These are phyloP conservation scores for Exophiala aquamarina DNA, from an alignment of 2,329 filamentous ascomycete species.

Conservation along the genomic window DNA sequence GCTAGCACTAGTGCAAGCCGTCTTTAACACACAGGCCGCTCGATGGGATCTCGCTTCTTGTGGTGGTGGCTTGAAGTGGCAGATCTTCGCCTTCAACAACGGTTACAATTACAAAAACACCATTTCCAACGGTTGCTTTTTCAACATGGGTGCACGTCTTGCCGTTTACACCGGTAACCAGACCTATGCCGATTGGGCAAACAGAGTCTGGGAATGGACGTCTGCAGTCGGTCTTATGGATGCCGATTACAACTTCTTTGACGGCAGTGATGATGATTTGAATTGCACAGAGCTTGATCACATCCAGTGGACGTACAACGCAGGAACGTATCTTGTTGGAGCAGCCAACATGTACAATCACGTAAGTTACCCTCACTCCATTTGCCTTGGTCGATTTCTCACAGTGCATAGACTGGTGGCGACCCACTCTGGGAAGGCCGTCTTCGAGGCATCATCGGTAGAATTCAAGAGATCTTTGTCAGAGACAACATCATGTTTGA, in stretches of 20 bases:
- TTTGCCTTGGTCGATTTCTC: neutral
- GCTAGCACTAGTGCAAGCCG: slow-evolving; percentile 74
- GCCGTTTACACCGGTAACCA: slow-evolving; percentile 75
- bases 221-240: slow-evolving; percentile 51
- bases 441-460: slow-evolving; percentile 23
- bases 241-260: slow-evolving; percentile 52
- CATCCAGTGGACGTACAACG: slow-evolving; percentile 59
- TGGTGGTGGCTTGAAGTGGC: slow-evolving; percentile 77
- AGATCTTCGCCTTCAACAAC: slow-evolving; percentile 75
- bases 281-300: slow-evolving; percentile 54
- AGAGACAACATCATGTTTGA: slow-evolving; percentile 58
- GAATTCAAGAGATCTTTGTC: slow-evolving; percentile 53
- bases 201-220: slow-evolving; percentile 62
- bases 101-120: slow-evolving; percentile 63
- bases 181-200: slow-evolving; percentile 76
- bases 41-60: slow-evolving; percentile 70
- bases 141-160: slow-evolving; percentile 64
- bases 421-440: slow-evolving; percentile 53
- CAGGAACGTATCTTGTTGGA: slow-evolving; percentile 55
- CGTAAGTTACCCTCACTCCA: slow-evolving; percentile 32
- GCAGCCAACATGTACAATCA: slow-evolving; percentile 58
- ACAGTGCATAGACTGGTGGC: slow-evolving; percentile 36
- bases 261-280: slow-evolving; percentile 52
- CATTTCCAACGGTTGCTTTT: slow-evolving; percentile 59
- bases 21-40: slow-evolving; percentile 73